Evolutionary conservation across 2,329 filamentous ascomycete genomes (phyloP).

Genomic region (Clonostachys rosea): DNA sequence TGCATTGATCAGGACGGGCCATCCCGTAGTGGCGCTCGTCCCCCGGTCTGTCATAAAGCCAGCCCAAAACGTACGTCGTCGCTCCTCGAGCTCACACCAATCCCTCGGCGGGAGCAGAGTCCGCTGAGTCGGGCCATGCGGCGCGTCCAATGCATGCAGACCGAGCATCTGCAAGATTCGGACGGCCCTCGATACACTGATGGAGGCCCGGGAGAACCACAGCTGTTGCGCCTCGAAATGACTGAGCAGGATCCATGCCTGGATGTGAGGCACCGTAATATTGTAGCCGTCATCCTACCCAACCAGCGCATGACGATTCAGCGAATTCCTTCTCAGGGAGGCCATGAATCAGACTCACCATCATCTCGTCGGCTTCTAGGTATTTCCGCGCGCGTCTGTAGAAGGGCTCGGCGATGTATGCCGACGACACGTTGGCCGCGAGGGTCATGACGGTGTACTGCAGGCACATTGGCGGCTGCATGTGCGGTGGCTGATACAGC

Average conservation of each 20-base stretch:
- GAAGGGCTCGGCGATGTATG: slow-evolving; percentile 73
- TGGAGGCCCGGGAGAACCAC: slow-evolving; percentile 77
- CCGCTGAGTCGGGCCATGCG: slow-evolving; percentile 59
- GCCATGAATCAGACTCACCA: slow-evolving; percentile 28
- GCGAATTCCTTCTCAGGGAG: neutral
- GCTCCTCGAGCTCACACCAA: slow-evolving; percentile 70
- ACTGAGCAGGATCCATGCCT: slow-evolving; percentile 68
- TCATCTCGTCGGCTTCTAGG: slow-evolving; percentile 76
- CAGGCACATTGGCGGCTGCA: slow-evolving; percentile 73
- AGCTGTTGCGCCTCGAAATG: slow-evolving; percentile 78
- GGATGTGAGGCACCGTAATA: slow-evolving; percentile 64
- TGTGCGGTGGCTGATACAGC: slow-evolving; percentile 63
- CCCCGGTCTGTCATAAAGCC: slow-evolving; percentile 76
- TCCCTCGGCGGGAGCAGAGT: slow-evolving; percentile 68
- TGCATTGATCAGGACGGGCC: slow-evolving; percentile 76
- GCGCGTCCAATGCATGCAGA: slow-evolving; percentile 66
- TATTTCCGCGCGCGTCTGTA: slow-evolving; percentile 80
- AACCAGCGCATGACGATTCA: neutral
- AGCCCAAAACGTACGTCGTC: slow-evolving; percentile 77
- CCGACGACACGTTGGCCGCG: slow-evolving; percentile 64
- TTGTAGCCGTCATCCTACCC: slow-evolving; percentile 12
- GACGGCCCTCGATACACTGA: slow-evolving; percentile 67
- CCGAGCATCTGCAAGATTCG: slow-evolving; percentile 76
- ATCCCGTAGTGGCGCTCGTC: slow-evolving; percentile 79
- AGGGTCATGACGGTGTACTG: slow-evolving; percentile 79